Percentiles rank a stretch among this genome's conserved stretches.
Evolutionary conservation across 352 stramenopile species (phyloP).

Genomic region (Hyaloperonospora arabidopsidis): DNA sequence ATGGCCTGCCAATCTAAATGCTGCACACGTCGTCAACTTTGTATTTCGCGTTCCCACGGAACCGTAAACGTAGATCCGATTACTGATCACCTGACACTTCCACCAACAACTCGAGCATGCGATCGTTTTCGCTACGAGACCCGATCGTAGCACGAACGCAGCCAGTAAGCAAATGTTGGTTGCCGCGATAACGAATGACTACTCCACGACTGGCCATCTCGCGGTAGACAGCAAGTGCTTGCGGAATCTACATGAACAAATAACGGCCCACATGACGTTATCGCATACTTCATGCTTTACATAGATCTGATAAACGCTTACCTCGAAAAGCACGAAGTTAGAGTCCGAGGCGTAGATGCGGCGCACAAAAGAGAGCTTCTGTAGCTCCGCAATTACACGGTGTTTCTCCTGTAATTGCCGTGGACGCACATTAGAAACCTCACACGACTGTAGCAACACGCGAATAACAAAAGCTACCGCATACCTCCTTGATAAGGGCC

Average conservation of each 20-base stretch:
- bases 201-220: constrained; percentile 89
- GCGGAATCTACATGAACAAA: constrained; percentile 50
- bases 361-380: constrained; percentile 88
- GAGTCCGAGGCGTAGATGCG: constrained; percentile 92
- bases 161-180: constrained; percentile 92
- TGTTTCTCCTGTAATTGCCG: constrained; percentile 59
- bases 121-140: constrained; percentile 88
- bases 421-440: constrained; percentile 2
- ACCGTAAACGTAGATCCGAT: neutral
- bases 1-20: too few relatives aligned
- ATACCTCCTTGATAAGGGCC: constrained; percentile 53
- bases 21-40: neutral
- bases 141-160: constrained; percentile 95
- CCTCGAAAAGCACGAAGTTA: constrained; percentile 97
- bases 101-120: constrained; percentile 84
- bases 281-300: neutral
- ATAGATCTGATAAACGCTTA: constrained; percentile 24
- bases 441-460: neutral
- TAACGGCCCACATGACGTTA: constrained; percentile 1
- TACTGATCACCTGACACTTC: constrained; percentile 55
- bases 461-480: constrained; percentile 1
- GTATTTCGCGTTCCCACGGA: too few relatives aligned
- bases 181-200: constrained; percentile 95
- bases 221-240: constrained; percentile 91
- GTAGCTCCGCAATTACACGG: constrained; percentile 74